These are phyloP conservation scores for Ganoderma lingzhi DNA, from an alignment of 1,284 basidiomycete species.

Conservation along the genomic window DNA sequence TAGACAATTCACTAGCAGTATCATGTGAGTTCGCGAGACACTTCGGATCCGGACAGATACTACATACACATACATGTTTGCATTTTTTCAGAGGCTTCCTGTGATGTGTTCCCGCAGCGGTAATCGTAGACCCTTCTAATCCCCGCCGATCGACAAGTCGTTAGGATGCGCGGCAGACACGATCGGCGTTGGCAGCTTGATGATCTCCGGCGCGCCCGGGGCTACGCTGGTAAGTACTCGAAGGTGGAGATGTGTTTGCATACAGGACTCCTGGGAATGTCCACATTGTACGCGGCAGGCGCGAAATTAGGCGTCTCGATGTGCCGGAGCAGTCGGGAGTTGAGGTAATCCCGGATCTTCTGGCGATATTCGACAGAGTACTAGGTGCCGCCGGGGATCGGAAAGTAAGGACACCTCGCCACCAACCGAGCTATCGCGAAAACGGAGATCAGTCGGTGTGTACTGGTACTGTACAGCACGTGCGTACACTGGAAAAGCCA, in stretches of 20 bases:
- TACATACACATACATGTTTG: slow-evolving; percentile 21
- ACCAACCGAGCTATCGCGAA: slow-evolving; percentile 50
- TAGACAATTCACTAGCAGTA: slow-evolving; percentile 24
- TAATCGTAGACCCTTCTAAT: slow-evolving; percentile 37
- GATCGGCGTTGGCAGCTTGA: slow-evolving; percentile 36
- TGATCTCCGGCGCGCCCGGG: slow-evolving; percentile 48
- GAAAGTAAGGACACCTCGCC: slow-evolving; percentile 65
- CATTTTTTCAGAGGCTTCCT: slow-evolving; percentile 18
- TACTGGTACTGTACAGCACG: slow-evolving; percentile 44
- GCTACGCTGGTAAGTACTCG: slow-evolving; percentile 43
- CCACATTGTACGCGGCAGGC: slow-evolving; percentile 33
- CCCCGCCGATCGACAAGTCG: slow-evolving; percentile 42
- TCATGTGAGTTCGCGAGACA: slow-evolving; percentile 29
- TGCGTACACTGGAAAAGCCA: slow-evolving; percentile 56
- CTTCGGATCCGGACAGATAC: slow-evolving; percentile 18
- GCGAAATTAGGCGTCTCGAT: slow-evolving; percentile 38
- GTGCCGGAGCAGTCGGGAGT: slow-evolving; percentile 42
- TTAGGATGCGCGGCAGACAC: slow-evolving; percentile 34
- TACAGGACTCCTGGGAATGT: slow-evolving; percentile 29
- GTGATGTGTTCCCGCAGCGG: slow-evolving; percentile 24
- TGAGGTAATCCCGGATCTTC: slow-evolving; percentile 52
- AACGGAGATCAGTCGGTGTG: slow-evolving; percentile 46
- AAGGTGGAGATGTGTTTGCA: slow-evolving; percentile 48
- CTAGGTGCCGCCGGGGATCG: slow-evolving; percentile 61
- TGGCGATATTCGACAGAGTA: slow-evolving; percentile 56